A percentile compares a stretch with the other conserved stretches of the same genome.
phyloP scores from a whole-genome alignment of 768 basidiomycete species.

The Podaxis carcinomalis region DNA sequence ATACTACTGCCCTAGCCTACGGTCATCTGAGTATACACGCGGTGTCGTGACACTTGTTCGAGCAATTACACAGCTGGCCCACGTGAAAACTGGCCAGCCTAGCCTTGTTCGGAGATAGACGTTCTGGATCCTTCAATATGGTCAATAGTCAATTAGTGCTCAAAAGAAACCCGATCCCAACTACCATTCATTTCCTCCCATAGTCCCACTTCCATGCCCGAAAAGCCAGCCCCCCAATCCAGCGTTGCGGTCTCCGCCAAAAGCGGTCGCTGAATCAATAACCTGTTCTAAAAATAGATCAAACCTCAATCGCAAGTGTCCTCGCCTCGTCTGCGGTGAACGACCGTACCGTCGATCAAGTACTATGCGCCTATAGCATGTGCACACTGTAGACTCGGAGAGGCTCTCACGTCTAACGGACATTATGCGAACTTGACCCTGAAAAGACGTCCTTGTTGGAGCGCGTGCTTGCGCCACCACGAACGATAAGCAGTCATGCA shows the following conservation, averaged over 20 bases:
- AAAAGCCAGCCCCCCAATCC: neutral
- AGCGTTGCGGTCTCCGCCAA: neutral
- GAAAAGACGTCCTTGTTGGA: neutral
- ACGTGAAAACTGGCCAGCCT: slow-evolving; percentile 2
- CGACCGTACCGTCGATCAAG: neutral
- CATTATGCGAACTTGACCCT: neutral
- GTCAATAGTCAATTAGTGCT: neutral
- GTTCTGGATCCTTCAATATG: neutral
- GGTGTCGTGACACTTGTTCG: neutral
- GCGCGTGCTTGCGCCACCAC: neutral
- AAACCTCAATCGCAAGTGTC: neutral
- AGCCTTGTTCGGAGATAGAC: neutral
- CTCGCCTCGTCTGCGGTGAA: slow-evolving; percentile 7
- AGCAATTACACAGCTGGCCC: neutral
- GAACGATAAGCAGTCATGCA: neutral
- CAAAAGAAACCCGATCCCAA: neutral
- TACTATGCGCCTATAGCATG: neutral
- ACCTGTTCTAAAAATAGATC: slow-evolving; percentile 6
- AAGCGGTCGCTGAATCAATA: slow-evolving; percentile 4
- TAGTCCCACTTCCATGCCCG: neutral
- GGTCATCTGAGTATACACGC: neutral
- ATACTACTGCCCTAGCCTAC: neutral
- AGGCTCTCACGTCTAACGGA: neutral
- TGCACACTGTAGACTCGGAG: neutral
- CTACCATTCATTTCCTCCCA: neutral